phyloP scores from a whole-genome alignment of 139 green algal species.

The Dunaliella primolecta region DNA sequence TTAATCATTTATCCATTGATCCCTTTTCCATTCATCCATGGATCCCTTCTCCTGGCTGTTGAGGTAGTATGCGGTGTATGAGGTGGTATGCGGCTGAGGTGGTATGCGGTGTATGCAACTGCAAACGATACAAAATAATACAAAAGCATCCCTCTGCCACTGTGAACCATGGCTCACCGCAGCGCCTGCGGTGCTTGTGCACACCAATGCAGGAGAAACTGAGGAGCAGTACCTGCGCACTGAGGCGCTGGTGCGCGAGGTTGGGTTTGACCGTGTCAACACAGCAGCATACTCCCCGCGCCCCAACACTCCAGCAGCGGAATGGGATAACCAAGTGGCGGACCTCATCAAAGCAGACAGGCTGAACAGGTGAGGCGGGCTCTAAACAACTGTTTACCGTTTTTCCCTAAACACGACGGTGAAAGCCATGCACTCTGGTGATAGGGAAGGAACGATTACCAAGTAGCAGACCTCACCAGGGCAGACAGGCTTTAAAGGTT shows the following conservation, averaged over 20 bases:
- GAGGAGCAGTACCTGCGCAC: slow-evolving; percentile 94
- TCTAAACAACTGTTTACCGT: background rate
- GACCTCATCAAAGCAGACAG: slow-evolving; percentile 94
- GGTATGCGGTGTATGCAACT: too few species aligned
- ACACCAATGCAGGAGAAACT: slow-evolving; percentile 69
- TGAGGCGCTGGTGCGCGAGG: slow-evolving; percentile 74
- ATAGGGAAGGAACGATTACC: too few species aligned
- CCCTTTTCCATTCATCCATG: too few species aligned
- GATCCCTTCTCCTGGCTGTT: too few species aligned
- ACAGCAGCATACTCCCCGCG: slow-evolving; percentile 85
- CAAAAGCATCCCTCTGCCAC: too few species aligned
- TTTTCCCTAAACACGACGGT: background rate
- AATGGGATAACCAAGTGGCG: slow-evolving; percentile 81
- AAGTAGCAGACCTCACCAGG: background rate
- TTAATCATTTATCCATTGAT: too few species aligned
- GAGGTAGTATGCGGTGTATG: too few species aligned
- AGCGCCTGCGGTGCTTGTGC: too few species aligned
- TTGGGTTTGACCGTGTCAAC: slow-evolving; percentile 96
- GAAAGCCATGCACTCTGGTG: background rate
- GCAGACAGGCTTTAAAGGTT: background rate
- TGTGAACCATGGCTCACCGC: too few species aligned
- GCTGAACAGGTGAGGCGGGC: slow-evolving; percentile 62
- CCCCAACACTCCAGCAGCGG: slow-evolving; percentile 89
- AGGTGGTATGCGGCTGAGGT: too few species aligned
- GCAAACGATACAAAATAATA: too few species aligned